These are phyloP conservation scores for Spathaspora boniae DNA, from an alignment of 805 yeast genomes.

Conservation along the genomic window DNA sequence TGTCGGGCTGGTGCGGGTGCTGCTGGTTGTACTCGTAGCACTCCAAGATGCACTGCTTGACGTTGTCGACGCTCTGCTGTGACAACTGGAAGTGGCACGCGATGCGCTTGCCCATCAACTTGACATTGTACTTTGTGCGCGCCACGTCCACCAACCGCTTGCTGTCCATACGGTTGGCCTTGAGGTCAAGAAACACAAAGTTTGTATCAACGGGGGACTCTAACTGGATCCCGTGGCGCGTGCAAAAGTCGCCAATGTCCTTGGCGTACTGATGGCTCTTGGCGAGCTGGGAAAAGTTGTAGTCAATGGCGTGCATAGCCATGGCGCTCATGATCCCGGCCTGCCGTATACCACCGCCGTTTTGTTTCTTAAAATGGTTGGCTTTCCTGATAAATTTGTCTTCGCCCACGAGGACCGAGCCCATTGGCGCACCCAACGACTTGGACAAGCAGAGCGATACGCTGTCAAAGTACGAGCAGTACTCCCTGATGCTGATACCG, in stretches of 20 bases:
- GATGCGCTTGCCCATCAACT: constrained; percentile 54
- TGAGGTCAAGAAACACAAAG: constrained; percentile 38
- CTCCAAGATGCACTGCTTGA: constrained; percentile 53
- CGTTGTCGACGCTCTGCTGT: constrained; percentile 24
- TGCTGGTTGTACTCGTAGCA: constrained; percentile 36
- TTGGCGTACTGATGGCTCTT: constrained; percentile 33
- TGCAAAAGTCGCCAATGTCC: constrained; percentile 31
- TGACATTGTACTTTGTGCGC: constrained; percentile 52
- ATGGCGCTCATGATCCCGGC: constrained; percentile 38
- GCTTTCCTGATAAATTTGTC: constrained; percentile 33
- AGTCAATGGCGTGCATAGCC: constrained; percentile 41
- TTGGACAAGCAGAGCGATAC: constrained; percentile 43
- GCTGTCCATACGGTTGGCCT: constrained; percentile 26
- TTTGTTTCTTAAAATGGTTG: constrained; percentile 43
- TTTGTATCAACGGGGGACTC: constrained; percentile 39
- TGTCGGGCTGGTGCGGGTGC: constrained; percentile 9
- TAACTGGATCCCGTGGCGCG: constrained; percentile 24
- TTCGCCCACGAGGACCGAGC: constrained; percentile 37
- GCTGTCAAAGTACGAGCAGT: constrained; percentile 37
- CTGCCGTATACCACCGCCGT: constrained; percentile 45
- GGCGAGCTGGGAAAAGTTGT: constrained; percentile 30
- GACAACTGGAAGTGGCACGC: constrained; percentile 37
- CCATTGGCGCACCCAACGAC: constrained; percentile 43
- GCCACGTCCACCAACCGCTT: constrained; percentile 34
- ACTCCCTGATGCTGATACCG: constrained; percentile 36